Evolutionary conservation across 2,329 filamentous ascomycete species (phyloP), one percentile per base, ranked within the genome.

Genomic region (Claviceps africana): DNA sequence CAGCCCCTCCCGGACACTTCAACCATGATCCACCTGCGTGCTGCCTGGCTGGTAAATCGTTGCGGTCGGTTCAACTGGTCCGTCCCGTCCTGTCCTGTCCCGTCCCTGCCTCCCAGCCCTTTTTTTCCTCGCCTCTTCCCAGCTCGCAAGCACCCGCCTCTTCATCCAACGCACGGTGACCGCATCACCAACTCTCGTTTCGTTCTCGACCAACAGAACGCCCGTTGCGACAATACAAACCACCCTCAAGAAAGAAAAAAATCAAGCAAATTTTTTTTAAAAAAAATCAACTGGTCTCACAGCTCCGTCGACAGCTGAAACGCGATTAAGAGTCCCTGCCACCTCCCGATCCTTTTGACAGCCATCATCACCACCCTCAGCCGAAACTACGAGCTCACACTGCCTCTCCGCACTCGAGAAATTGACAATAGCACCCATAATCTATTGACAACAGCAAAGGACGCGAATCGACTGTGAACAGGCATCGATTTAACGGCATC

Each of bases 81-180:
- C 19, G 21, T 44, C 15, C 7, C 9, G 37, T 19, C 37, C 13
- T 15, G 17, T 39, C 37, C 37, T 28, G 35, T 25, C 37, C 50
- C 40, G n/a, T 48, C 43, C 48, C 48, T 50, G 35, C 48, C 51
- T 50, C 50, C 49, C 31, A 17, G 21, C 17, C 51, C 49, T 33
- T 42, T 19, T 25, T 45, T 21, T 28, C 15, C 35, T 28, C 35
- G 35, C 17, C 35, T n/a, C 35, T 37, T n/a, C 35, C 30, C 39
- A 28, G 31, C 28, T 35, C 25, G 31, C 22, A 13, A 30, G 11
- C 42, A 37, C 31, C 33, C 42, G 44, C 31, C 21, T 42, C 47
- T 19, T 39, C 40, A 40, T 21, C 9, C 35, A 39, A 10, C 35
- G 42, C 37, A 19, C 19, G 51, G 25, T 53, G 47, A 46, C 51